These are phyloP conservation scores for Phytopythium oedochilum DNA, from an alignment of 352 stramenopile genomes.

Conservation along the genomic window DNA sequence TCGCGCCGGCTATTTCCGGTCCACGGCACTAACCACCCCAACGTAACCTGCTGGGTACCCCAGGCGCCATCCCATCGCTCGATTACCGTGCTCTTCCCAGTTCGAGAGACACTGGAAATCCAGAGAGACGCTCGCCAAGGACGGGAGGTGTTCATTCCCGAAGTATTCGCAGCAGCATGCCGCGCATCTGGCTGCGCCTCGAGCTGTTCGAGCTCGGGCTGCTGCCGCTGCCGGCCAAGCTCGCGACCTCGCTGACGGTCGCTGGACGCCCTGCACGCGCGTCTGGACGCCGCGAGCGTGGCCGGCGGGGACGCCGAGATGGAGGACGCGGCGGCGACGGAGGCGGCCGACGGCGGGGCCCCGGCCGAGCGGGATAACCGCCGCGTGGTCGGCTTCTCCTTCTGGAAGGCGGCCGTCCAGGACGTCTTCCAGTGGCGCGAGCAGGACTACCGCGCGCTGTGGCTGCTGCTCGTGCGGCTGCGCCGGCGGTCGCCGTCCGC, in stretches of 20 bases:
- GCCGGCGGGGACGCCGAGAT: slow-evolving; percentile 5
- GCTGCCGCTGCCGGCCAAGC: slow-evolving; percentile 68
- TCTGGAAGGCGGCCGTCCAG: slow-evolving; percentile 62
- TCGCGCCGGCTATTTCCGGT: too few relatives aligned
- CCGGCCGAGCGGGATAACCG: slow-evolving; percentile 69
- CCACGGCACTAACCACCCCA: too few relatives aligned
- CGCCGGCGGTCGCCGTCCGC: slow-evolving; percentile 52
- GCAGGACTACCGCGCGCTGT: slow-evolving; percentile 79
- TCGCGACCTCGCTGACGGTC: slow-evolving; percentile 54
- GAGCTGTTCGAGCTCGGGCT: slow-evolving; percentile 86
- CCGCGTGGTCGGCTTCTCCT: slow-evolving; percentile 36
- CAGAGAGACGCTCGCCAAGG: too few relatives aligned
- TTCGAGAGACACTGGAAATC: too few relatives aligned
- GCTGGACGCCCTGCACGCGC: slow-evolving; percentile 52
- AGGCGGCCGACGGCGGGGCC: slow-evolving; percentile 6
- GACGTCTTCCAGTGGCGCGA: slow-evolving; percentile 75
- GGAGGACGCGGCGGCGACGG: slow-evolving; percentile 44
- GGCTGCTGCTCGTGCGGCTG: slow-evolving; percentile 73
- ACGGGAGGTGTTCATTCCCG: too few relatives aligned
- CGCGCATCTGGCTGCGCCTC: slow-evolving; percentile 75
- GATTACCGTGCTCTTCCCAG: too few relatives aligned
- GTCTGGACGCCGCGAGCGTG: slow-evolving; percentile 20
- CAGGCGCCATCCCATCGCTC: too few relatives aligned
- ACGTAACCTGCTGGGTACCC: too few relatives aligned
- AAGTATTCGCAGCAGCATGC: too few relatives aligned